Evolutionary conservation across 345 rosid species (phyloP).

Genomic region (Arabis hirsuta): DNA sequence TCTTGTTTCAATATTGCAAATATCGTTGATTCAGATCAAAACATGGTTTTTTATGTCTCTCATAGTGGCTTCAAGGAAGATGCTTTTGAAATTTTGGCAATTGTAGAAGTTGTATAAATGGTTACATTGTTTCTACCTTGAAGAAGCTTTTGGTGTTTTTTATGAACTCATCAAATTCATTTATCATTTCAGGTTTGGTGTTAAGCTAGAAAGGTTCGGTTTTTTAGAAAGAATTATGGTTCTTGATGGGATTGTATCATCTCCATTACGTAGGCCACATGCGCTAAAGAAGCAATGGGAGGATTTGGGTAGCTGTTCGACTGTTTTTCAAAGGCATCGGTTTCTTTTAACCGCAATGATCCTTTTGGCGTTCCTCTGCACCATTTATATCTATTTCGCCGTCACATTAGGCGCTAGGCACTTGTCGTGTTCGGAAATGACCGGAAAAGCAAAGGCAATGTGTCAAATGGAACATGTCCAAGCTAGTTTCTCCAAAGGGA

Average conservation of each 20-base stretch:
- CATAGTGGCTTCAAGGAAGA: background rate
- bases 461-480: constrained; percentile 66
- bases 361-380: constrained; percentile 80
- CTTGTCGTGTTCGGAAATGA: constrained; percentile 66
- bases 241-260: constrained; percentile 70
- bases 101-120: background rate
- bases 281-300: constrained; percentile 71
- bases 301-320: constrained; percentile 80
- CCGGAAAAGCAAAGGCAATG: constrained; percentile 56
- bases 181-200: constrained; percentile 33
- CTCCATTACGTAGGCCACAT: constrained; percentile 76
- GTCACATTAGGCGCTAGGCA: constrained; percentile 71
- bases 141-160: background rate
- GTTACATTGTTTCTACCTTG: background rate
- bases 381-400: constrained; percentile 91
- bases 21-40: background rate
- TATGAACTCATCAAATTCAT: background rate
- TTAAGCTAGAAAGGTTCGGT: background rate
- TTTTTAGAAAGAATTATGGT: constrained; percentile 50
- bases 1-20: constrained; percentile 2
- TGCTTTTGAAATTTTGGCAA: background rate
- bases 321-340: constrained; percentile 75
- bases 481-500: constrained; percentile 53
- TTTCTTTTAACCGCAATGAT: constrained; percentile 79
- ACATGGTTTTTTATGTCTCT: background rate